These are phyloP conservation scores for Solanum dulcamara DNA, from an alignment of 257 asterid species.

Conservation along the genomic window DNA sequence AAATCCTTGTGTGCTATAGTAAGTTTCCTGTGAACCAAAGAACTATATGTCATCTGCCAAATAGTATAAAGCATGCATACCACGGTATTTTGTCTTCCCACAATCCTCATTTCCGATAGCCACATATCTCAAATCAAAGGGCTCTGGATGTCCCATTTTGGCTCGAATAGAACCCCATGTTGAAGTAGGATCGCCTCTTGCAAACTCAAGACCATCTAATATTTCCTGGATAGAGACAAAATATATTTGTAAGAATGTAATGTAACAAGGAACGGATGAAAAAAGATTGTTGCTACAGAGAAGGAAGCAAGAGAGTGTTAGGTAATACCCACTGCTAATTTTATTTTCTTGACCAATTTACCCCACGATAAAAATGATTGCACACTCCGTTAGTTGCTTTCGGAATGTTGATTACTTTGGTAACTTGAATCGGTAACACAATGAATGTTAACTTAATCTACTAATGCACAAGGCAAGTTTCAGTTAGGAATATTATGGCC, in stretches of 20 bases:
- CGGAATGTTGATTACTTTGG: background rate
- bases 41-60: background rate
- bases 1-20: background rate
- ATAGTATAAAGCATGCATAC: constrained; percentile 21
- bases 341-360: background rate
- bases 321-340: background rate
- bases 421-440: background rate
- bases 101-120: constrained; percentile 97
- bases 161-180: constrained; percentile 95
- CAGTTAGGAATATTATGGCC: background rate
- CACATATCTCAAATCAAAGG: constrained; percentile 80
- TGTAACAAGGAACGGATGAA: background rate
- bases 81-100: constrained; percentile 63
- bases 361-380: background rate
- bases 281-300: background rate
- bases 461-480: background rate
- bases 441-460: background rate
- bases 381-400: background rate
- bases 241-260: background rate
- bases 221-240: constrained; percentile 44
- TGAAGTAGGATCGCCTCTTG: constrained; percentile 62
- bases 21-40: background rate
- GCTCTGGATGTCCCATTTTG: constrained; percentile 82
- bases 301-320: background rate
- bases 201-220: constrained; percentile 86